Base-by-base conservation (phyloP, 306 rosid species). In the Cyclanthera cordifolia region DNA sequence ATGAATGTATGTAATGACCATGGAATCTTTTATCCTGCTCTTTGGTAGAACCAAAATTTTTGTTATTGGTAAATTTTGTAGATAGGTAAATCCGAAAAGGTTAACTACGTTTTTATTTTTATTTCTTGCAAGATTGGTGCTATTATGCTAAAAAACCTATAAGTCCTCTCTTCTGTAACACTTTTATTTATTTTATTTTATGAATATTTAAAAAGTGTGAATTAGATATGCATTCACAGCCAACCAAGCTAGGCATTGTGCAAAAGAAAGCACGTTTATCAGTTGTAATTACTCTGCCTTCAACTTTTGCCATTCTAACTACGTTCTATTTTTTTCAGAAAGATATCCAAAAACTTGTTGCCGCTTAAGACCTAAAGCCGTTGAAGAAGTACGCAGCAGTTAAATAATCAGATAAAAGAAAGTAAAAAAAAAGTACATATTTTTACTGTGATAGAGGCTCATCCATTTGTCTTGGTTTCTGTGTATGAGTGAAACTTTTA, bases 281-380 rank as follows among this genome's bases (percentile, higher is more conserved):
- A 41, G 11, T 63, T 20, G 34, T 5, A 20, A 63, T 32, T 32
- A 20, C 11, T 2, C 27, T 60, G 19, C 12, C 15, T 24, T 15
- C 14, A 65, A 45, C 14, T 66, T 66, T 4, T 46, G 39, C 24
- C 8, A 14, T 3, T 46, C 43, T 45, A 43, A 46, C 47, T 46
- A 46, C 13, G 63, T 37, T 39, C 6, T 63, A 39, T 78, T 24
- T 70, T 49, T 78, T 80, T 66, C 90, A 90, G 97, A 94, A 83
- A 87, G 99, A 90, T 78, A 85, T 94, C 67, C 94, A 94, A 79
- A 84, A 80, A 81, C 86, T 94, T 66, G 82, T 45, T 30, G 91
- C 94, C 15, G 94, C 91, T 0, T 90, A 84, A 87, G 60, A 50
- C 6, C 9, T n/a, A 4, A 12, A 47, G 25, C 1, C 1, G 45